Conservation (phyloP, 805 yeast genomes). For the Teunomyces lycoperdinae region DNA sequence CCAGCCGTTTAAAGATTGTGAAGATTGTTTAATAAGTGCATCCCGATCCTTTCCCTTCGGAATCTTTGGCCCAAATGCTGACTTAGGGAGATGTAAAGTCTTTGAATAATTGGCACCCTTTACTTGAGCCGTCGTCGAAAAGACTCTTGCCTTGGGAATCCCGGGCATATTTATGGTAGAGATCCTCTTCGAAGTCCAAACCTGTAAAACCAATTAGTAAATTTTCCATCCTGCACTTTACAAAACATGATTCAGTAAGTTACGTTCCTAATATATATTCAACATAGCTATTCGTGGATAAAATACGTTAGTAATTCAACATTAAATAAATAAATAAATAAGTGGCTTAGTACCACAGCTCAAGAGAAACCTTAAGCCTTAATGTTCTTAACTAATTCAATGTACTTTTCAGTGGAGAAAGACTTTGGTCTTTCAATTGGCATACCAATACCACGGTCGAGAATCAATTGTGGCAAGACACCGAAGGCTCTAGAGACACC, state of each 20-base stretch:
- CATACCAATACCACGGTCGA: conserved; percentile 74
- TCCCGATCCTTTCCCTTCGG: conserved; percentile 46
- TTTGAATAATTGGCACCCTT: conserved; percentile 34
- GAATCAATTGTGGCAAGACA: conserved; percentile 72
- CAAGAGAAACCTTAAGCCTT: conserved; percentile 10
- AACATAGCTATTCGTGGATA: conserved; percentile 5
- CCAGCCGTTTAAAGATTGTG: conserved; percentile 63
- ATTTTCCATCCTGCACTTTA: background rate
- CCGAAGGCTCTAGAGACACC: conserved; percentile 83
- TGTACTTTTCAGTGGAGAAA: conserved; percentile 61
- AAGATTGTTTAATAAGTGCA: conserved; percentile 46
- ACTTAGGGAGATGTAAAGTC: conserved; percentile 63
- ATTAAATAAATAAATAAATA: conserved; percentile 12
- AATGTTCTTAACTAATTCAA: conserved; percentile 64
- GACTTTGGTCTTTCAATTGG: conserved; percentile 81
- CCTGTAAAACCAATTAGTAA: no score
- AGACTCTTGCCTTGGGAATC: background rate
- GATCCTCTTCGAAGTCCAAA: no score
- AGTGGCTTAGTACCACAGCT: background rate
- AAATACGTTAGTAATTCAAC: conserved; percentile 8
- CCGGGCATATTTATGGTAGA: background rate
- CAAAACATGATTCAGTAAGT: background rate
- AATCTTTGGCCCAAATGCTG: conserved; percentile 51
- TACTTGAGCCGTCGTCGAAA: background rate
- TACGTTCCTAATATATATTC: background rate